Percentiles rank a stretch among this genome's conserved stretches.
phyloP scores from a whole-genome alignment of 306 rosid species.

The Clitoria ternatea region DNA sequence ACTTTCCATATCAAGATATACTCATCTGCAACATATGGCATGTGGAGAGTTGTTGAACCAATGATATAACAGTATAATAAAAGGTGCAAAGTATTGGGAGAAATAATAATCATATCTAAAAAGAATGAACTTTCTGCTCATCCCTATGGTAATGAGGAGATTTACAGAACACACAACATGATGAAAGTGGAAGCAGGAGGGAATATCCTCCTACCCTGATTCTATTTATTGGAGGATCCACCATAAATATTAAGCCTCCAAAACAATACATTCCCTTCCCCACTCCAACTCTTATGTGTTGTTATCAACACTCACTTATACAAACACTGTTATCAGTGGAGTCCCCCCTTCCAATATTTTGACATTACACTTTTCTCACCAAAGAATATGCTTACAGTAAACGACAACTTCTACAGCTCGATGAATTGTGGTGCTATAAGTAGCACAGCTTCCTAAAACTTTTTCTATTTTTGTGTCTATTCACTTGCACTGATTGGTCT shows the following conservation, averaged over 20 bases:
- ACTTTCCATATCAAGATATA: background rate
- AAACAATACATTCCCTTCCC: constrained; percentile 28
- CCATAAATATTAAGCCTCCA: constrained; percentile 36
- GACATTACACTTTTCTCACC: constrained; percentile 31
- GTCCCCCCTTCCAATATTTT: constrained; percentile 27
- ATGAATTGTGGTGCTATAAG: constrained; percentile 16
- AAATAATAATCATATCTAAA: constrained; percentile 24
- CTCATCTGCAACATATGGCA: background rate
- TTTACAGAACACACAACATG: constrained; percentile 42
- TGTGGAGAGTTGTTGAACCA: background rate
- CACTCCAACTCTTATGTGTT: constrained; percentile 28
- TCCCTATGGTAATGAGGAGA: constrained; percentile 19
- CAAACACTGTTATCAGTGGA: constrained; percentile 25
- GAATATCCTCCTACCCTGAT: constrained; percentile 46
- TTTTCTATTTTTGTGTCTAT: constrained; percentile 19
- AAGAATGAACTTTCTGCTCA: constrained; percentile 45
- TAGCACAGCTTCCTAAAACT: constrained; percentile 32
- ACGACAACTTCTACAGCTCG: constrained; percentile 23
- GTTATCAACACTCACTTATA: constrained; percentile 37
- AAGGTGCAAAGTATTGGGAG: background rate
- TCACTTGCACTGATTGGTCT: constrained; percentile 66
- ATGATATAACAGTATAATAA: background rate
- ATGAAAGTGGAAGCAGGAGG: constrained; percentile 38
- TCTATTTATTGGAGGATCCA: constrained; percentile 38
- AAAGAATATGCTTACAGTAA: constrained; percentile 40